Evolutionary conservation across 2,329 filamentous ascomycete genomes (phyloP), one percentile per base, ranked within the genome.

Genomic region (Phyllosticta ampelicida): DNA sequence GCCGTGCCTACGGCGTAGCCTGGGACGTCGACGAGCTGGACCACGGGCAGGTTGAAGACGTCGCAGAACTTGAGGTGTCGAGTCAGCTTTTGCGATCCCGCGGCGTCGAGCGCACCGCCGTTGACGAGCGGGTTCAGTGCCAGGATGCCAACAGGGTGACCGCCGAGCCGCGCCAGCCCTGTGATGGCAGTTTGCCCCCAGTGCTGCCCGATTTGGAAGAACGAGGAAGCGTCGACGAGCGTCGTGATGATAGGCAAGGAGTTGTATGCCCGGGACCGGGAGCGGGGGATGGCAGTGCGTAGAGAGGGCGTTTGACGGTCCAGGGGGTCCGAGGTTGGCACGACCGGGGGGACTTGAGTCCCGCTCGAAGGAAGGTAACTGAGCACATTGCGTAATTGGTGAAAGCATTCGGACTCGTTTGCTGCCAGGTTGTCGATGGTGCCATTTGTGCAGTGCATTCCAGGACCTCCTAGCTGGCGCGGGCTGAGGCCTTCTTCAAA

Each of bases 371-470:
- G 83, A 1, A 86, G 69, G 62, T 80, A 86, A 21, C 74, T 70
- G 19, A 86, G 65, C 0, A 86, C 77, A 0, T 75, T 79, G 1
- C 80, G 73, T 3, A 86, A 65, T 65, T 86, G 83, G 63, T 80
- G 77, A 60, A 84, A 85, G 61, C 81, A 84, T 48, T 78, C 81
- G n/a, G 74, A 73, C 66, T 86, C 83, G 60, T 82, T 78, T 3
- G 75, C 73, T 0, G 83, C 83, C 2, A 85, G 71, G 56, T 86
- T 86, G 61, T 86, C 83, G 53, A 86, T 84, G 0, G 83, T 86
- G 0, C 83, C 83, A 60, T 86, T 86, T 0, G 79, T 80, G 63
- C 81, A 84, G 64, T 86, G 83, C 67, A 86, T 78, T 19, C 70
- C 71, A 0, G 83, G 81, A 0, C 83, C 83, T 2, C 83, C 83